Evolutionary conservation across 2,329 filamentous ascomycete genomes (phyloP).

Genomic region (Tolypocladium endophyticum): DNA sequence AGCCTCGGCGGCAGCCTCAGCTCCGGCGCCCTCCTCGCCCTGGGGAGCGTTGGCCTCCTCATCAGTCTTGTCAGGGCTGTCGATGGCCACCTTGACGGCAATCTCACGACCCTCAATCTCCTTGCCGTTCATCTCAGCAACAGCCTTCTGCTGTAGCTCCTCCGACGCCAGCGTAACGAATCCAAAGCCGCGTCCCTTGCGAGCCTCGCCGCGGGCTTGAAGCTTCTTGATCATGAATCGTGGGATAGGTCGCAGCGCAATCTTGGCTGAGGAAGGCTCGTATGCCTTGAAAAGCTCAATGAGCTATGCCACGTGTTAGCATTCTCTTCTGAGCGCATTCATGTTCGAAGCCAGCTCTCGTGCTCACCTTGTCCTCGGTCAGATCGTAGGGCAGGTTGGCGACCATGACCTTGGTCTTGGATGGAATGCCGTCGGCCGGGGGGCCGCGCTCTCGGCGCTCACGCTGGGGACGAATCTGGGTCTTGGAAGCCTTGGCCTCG

Average conservation of each 20-base stretch:
- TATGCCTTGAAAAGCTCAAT: slow-evolving; percentile 95
- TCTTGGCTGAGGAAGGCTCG: slow-evolving; percentile 90
- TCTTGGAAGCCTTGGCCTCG: slow-evolving; percentile 48
- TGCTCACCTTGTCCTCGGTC: slow-evolving; percentile 83
- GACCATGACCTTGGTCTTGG: slow-evolving; percentile 99
- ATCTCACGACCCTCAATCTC: slow-evolving; percentile 98
- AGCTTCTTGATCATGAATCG: slow-evolving; percentile 99
- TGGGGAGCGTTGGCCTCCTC: slow-evolving; percentile 64
- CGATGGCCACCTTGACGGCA: slow-evolving; percentile 98
- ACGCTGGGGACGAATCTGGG: slow-evolving; percentile 42
- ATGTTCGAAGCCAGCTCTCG: not conserved
- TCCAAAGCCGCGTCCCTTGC: slow-evolving; percentile 98
- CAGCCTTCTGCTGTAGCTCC: slow-evolving; percentile 95
- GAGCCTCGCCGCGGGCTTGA: slow-evolving; percentile 91
- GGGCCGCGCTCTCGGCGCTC: slow-evolving; percentile 77
- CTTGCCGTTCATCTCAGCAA: slow-evolving; percentile 98
- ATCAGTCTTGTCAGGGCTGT: slow-evolving; percentile 92
- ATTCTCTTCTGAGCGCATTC: not conserved
- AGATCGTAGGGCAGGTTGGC: slow-evolving; percentile 98
- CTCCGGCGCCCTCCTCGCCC: slow-evolving; percentile 32
- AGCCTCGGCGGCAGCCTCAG: slow-evolving; percentile 18
- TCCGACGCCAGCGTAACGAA: slow-evolving; percentile 95
- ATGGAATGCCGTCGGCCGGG: slow-evolving; percentile 92
- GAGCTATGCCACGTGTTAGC: slow-evolving; percentile 46
- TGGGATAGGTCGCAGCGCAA: slow-evolving; percentile 93